Evolutionary conservation across 352 stramenopile genomes (phyloP).

Genomic region (Phytophthora nicotianae): DNA sequence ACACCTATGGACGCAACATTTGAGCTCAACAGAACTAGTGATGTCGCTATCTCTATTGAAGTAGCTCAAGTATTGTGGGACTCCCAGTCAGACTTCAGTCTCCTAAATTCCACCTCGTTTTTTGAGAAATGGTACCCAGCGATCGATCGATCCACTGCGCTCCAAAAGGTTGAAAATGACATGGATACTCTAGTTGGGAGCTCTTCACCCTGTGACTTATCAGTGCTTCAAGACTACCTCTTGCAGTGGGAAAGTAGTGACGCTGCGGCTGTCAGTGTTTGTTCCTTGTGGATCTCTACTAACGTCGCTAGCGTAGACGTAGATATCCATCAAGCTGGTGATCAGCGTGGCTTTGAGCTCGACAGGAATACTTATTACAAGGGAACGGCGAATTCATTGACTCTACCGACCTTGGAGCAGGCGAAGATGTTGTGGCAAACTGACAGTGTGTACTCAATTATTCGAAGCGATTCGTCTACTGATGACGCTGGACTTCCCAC

Average conservation of each 20-base stretch:
- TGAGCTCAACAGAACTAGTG: slow-evolving; percentile 52
- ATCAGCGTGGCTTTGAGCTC: slow-evolving; percentile 64
- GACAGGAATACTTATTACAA: slow-evolving; percentile 35
- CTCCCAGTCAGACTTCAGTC: slow-evolving; percentile 34
- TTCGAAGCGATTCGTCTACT: slow-evolving; percentile 17
- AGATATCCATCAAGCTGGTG: slow-evolving; percentile 33
- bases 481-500: slow-evolving; percentile 39
- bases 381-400: background rate
- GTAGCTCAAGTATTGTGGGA: slow-evolving; percentile 45
- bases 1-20: slow-evolving; percentile 47
- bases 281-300: slow-evolving; percentile 46
- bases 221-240: slow-evolving; percentile 44
- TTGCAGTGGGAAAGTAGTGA: slow-evolving; percentile 55
- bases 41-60: slow-evolving; percentile 40
- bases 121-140: slow-evolving; percentile 54
- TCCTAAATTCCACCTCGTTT: slow-evolving; percentile 46
- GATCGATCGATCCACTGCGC: slow-evolving; percentile 30
- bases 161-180: slow-evolving; percentile 25
- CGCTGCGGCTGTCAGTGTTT: slow-evolving; percentile 33
- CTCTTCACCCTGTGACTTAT: slow-evolving; percentile 25
- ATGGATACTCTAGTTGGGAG: slow-evolving; percentile 23
- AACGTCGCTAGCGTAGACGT: slow-evolving; percentile 45
- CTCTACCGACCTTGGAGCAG: slow-evolving; percentile 44
- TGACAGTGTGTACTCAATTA: slow-evolving; percentile 51
- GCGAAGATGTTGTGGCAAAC: slow-evolving; percentile 49